Evolutionary conservation across 2,329 filamentous ascomycete genomes (phyloP), one percentile per base, ranked within the genome.

Genomic region (Xylariaceae sp.): DNA sequence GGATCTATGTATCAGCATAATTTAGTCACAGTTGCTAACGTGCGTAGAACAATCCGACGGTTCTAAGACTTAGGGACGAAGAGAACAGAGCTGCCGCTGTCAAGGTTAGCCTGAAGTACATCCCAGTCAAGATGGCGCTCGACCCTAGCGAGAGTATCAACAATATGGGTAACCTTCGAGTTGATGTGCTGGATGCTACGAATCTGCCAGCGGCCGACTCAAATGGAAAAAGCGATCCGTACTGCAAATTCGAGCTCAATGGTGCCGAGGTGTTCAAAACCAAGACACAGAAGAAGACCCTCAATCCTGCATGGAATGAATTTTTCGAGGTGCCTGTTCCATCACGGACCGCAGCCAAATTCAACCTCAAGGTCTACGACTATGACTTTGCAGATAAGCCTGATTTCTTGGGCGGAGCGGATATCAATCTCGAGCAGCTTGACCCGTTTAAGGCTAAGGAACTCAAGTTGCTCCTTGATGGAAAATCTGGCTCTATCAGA

Each of bases 311-410:
- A 0, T 99, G 96, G 96, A 98, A 98, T 70, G 95, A 99, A 71
- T 93, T 87, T 73, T 99, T 99, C 68, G 93, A 97, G 73, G 81
- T 91, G 0, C 80, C 87, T 1, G 79, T 99, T 50, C 87, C 90
- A 18, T 96, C 92, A 14, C 84, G 95, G 56, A 96, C 92, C 16
- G 91, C 83, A 0, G 89, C 93, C 40, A 85, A 95, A 21, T 95
- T 99, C 75, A 82, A 81, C 29, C 86, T 91, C 67, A 89, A 90
- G 53, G 87, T 98, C 2, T 96, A 88, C 71, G 95, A 99, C 71
- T 99, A 93, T 85, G 95, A 99, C 73, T 96, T 98, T 78, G 93
- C 91, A 46, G 92, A 96, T 73, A 93, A 93, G 74, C 91, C 93
- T 1, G 95, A 99, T 73, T 90, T 89, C 71, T 78, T 99, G n/a